A percentile compares a stretch with the other conserved stretches of the same genome.
Evolutionary conservation across 371 early-diverging fungal genomes (phyloP).

Genomic region (Smittium culicis): DNA sequence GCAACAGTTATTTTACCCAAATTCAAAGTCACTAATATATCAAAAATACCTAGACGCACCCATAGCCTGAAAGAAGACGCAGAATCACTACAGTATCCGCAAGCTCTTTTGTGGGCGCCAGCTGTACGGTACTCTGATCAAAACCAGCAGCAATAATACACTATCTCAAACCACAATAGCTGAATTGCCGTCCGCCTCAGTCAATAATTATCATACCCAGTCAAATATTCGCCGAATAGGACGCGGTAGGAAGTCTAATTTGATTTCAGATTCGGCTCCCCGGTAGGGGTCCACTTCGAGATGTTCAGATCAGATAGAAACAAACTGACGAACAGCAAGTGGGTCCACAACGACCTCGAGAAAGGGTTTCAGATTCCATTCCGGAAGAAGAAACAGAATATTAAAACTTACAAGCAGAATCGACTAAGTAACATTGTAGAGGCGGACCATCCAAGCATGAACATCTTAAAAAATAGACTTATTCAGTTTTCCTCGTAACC

Average conservation of each 20-base stretch:
- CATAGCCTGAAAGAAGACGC: background rate
- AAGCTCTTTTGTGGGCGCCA: background rate
- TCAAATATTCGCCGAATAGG: background rate
- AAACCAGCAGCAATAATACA: background rate
- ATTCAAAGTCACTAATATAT: background rate
- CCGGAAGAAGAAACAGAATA: background rate
- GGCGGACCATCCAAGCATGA: too few relatives aligned
- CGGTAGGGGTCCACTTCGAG: background rate
- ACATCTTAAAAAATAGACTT: too few relatives aligned
- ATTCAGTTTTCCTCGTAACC: background rate
- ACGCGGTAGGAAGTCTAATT: background rate
- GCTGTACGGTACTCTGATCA: background rate
- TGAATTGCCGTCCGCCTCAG: background rate
- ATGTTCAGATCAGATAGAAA: background rate
- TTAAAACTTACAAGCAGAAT: background rate
- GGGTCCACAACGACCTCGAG: background rate
- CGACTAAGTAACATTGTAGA: background rate
- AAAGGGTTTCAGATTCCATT: background rate
- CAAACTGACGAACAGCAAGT: background rate
- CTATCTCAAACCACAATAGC: background rate
- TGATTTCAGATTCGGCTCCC: background rate
- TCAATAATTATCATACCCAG: background rate
- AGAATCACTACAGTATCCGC: background rate
- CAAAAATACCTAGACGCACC: too few relatives aligned
- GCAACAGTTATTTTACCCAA: background rate